phyloP scores from a whole-genome alignment of 768 basidiomycete species.

The Lepiota venenata region DNA sequence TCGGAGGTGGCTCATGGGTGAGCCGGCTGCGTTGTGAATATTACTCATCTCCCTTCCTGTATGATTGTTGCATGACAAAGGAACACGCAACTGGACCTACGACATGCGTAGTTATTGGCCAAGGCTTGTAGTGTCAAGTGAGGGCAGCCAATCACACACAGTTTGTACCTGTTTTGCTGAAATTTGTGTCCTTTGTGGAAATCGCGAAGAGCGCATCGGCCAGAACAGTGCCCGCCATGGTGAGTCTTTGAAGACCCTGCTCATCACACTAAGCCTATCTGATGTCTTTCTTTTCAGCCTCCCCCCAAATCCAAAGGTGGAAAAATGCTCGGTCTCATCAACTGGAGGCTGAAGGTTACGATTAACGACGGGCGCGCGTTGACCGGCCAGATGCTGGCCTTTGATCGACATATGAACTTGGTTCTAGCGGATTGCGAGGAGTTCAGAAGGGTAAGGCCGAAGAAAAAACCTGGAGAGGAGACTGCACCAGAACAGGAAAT shows the following conservation, averaged over 20 bases:
- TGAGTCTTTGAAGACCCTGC: conserved; percentile 22
- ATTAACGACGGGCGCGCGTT: conserved; percentile 96
- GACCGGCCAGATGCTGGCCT: conserved; percentile 98
- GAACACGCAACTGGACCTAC: too few relatives aligned
- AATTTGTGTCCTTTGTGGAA: conserved; percentile 9
- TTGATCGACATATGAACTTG: conserved; percentile 99
- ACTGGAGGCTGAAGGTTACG: conserved; percentile 96
- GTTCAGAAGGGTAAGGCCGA: conserved; percentile 87
- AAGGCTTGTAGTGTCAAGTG: too few relatives aligned
- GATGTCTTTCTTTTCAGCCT: conserved; percentile 46
- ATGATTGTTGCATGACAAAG: too few relatives aligned
- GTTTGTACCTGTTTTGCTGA: conserved; percentile 25
- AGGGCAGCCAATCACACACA: not conserved
- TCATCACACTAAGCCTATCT: conserved; percentile 13
- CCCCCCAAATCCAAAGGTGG: conserved; percentile 97
- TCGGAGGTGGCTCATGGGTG: too few relatives aligned
- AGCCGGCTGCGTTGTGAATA: too few relatives aligned
- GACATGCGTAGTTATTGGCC: too few relatives aligned
- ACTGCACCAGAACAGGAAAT: conserved; percentile 84
- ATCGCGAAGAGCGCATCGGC: conserved; percentile 15
- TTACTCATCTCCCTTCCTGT: too few relatives aligned
- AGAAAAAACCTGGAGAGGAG: conserved; percentile 87
- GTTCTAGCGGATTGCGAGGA: conserved; percentile 98
- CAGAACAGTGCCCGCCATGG: conserved; percentile 50
- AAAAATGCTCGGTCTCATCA: conserved; percentile 96